Conservation (phyloP, 352 stramenopile species). For the Plasmopara viticola region DNA sequence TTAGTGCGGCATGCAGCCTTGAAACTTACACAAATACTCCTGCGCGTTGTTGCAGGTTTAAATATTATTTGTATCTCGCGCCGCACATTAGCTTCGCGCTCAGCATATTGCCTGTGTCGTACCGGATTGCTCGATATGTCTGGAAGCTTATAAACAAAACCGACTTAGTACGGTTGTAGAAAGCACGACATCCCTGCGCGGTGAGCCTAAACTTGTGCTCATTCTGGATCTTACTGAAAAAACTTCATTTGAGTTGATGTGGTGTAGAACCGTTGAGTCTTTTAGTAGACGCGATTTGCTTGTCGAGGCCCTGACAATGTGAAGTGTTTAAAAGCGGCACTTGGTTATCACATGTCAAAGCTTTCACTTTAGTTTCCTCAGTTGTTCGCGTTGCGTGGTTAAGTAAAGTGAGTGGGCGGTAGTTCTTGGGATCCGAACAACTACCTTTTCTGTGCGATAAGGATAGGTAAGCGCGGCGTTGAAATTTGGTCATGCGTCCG, state of each 20-base stretch:
- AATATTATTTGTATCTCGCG: slow-evolving; percentile 3
- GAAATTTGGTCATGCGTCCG: too few species aligned
- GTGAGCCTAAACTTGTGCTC: slow-evolving; percentile 33
- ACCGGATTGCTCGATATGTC: slow-evolving; percentile 28
- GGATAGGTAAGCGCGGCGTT: too few species aligned
- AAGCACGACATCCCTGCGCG: slow-evolving; percentile 11
- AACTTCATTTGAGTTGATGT: slow-evolving; percentile 57
- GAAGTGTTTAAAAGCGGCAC: slow-evolving; percentile 18
- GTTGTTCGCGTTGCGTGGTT: slow-evolving; percentile 70
- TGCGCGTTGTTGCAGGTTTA: slow-evolving; percentile 24
- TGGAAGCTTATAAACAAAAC: slow-evolving; percentile 37
- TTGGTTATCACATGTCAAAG: slow-evolving; percentile 8
- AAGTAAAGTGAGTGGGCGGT: too few species aligned
- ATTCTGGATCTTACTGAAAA: slow-evolving; percentile 51
- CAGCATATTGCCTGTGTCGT: slow-evolving; percentile 32
- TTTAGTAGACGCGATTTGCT: slow-evolving; percentile 19
- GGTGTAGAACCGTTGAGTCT: slow-evolving; percentile 33
- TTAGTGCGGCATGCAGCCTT: slow-evolving; percentile 49
- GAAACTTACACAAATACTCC: slow-evolving; percentile 40
- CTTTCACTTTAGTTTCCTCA: slow-evolving; percentile 25
- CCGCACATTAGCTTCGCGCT: slow-evolving; percentile 30
- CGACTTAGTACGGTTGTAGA: slow-evolving; percentile 28
- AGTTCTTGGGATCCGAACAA: too few species aligned
- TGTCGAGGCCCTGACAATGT: slow-evolving; percentile 28
- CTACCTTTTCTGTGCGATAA: too few species aligned